Base-by-base conservation (phyloP, 208 protist genomes). In the Acanthamoeba divionensis region DNA sequence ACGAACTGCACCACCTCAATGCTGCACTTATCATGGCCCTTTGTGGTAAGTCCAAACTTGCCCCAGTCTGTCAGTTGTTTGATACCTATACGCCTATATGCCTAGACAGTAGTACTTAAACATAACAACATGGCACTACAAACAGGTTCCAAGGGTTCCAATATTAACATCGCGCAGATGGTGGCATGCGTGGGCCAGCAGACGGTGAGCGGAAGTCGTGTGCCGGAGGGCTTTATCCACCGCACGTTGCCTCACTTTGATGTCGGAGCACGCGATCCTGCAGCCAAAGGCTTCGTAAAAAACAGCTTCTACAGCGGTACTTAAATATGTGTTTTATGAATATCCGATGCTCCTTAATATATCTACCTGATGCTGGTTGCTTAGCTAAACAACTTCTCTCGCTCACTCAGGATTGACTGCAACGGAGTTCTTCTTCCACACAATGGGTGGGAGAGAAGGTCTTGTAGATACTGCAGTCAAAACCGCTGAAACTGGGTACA, bases 151-250 rank as follows among this genome's bases (percentile, higher is more conserved):
- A 98, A 98, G 83, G 99, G 99, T 75, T 99, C 97, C 50, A 97
- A 96, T n/a, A 97, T 99, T 77, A 99, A 99, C 94, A 99, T 99
- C 90, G 97, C 97, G 31, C 99, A 99, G 96, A 99, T 99, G 98
- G 97, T 99, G 36, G 97, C 97, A 9, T 99, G 97, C 91, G 98
- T 99, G 6, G 99, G 99, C 18, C 99, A 99, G 95, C 99, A 99
- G 94, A 99, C 96, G 44, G 97, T 99, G 31, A 96, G 91, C 91
- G 99, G 98, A 54, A 96, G 95, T 69, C 98, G 99, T 92, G 99
- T 99, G 92, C 96, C 97, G 29, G 97, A 99, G 91, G 98, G 98
- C 36, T 99, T 99, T 90, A 94, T 98, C 36, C 93, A 99, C 67
- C 95, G 99, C 75, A 97, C 98, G n/a, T 95, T 99, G 36, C 99